Conservation (phyloP, 805 yeast genomes). For the Starmera quercuum region DNA sequence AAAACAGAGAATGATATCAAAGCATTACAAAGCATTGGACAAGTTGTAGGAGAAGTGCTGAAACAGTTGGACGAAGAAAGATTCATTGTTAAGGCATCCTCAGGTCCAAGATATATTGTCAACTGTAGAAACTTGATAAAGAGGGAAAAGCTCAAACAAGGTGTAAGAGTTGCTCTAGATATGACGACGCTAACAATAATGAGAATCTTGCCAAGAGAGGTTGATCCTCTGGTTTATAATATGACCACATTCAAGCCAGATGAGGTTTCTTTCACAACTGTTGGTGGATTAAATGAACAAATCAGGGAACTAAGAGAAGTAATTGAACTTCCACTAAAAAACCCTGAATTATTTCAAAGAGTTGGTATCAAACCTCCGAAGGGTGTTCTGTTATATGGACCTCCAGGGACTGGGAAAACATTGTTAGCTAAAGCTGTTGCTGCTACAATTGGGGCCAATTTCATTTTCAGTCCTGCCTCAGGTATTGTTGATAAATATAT, state of each 20-base stretch:
- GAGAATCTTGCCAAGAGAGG: conserved; percentile 96
- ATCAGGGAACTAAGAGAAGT: conserved; percentile 96
- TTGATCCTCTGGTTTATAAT: conserved; percentile 94
- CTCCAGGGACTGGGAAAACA: conserved; percentile 98
- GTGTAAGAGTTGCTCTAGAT: conserved; percentile 93
- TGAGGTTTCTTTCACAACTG: conserved; percentile 86
- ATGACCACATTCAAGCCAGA: conserved; percentile 99
- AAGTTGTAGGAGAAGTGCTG: conserved; percentile 92
- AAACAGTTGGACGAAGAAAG: conserved; percentile 93
- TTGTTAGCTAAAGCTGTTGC: conserved; percentile 96
- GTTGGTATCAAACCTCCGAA: conserved; percentile 99
- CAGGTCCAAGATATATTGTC: conserved; percentile 96
- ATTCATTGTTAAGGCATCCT: conserved; percentile 91
- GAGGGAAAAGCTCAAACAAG: conserved; percentile 76
- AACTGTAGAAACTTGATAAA: conserved; percentile 94
- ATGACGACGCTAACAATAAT: conserved; percentile 96
- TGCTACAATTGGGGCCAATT: conserved; percentile 96
- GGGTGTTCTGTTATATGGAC: conserved; percentile 94
- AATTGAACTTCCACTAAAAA: conserved; percentile 92
- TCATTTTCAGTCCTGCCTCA: conserved; percentile 96
- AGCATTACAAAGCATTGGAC: conserved; percentile 95
- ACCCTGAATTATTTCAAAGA: conserved; percentile 91
- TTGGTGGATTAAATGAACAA: conserved; percentile 95
- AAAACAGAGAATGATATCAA: conserved; percentile 96
- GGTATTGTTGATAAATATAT: conserved; percentile 97